Percentiles rank a stretch among this genome's conserved stretches.
These are phyloP conservation scores for Botrytis elliptica DNA, from an alignment of 2,329 filamentous ascomycete species.

Conservation along the genomic window DNA sequence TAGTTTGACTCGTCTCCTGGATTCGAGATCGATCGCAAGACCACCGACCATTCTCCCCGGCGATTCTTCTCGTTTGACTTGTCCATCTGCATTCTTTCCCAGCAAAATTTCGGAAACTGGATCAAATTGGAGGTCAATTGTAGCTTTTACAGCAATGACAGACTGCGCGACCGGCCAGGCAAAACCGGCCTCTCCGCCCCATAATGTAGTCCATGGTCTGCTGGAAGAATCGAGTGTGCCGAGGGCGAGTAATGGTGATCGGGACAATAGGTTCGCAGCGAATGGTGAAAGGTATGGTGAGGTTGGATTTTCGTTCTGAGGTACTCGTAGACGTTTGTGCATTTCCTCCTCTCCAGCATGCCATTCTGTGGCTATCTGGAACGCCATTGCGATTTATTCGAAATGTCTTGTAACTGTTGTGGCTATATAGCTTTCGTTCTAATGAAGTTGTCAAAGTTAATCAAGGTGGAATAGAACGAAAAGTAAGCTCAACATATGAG, in stretches of 20 bases:
- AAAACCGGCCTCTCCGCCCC: constrained; percentile 72
- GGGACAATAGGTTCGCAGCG: constrained; percentile 58
- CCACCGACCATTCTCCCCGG: constrained; percentile 57
- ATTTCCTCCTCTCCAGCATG: constrained; percentile 64
- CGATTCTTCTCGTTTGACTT: constrained; percentile 36
- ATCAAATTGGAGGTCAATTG: constrained; percentile 61
- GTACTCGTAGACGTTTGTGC: constrained; percentile 59
- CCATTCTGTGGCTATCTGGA: constrained; percentile 35
- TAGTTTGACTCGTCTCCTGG: constrained; percentile 69
- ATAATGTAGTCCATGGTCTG: constrained; percentile 72
- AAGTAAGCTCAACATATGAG: not conserved
- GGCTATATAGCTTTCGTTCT: not conserved
- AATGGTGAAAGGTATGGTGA: constrained; percentile 58
- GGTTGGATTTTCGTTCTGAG: constrained; percentile 63
- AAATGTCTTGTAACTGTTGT: not conserved
- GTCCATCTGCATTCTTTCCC: constrained; percentile 46
- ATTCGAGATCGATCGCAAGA: constrained; percentile 62
- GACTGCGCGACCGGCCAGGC: constrained; percentile 58
- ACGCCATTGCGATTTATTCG: constrained; percentile 11
- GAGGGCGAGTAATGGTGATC: constrained; percentile 66
- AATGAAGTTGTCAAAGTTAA: not conserved
- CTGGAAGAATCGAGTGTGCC: constrained; percentile 65
- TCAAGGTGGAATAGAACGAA: not conserved
- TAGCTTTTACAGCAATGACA: constrained; percentile 61
- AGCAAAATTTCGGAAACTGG: constrained; percentile 67